phyloP scores from a whole-genome alignment of 306 rosid species.

The Vicia faba region DNA sequence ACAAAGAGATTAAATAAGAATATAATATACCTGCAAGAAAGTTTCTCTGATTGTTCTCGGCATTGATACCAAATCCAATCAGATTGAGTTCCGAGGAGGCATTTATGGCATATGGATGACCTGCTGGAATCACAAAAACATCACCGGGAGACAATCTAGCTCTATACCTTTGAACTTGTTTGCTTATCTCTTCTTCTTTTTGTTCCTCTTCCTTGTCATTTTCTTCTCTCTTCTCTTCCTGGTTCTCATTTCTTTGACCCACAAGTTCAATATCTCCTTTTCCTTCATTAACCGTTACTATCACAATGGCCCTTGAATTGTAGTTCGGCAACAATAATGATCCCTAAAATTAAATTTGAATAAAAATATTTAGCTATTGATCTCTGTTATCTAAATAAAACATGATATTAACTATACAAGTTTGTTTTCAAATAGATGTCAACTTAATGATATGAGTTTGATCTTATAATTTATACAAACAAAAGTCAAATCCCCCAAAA shows the following conservation, averaged over 20 bases:
- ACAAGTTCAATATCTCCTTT: conserved; percentile 30
- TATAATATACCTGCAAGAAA: conserved; percentile 50
- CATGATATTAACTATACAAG: no score
- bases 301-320: conserved; percentile 28
- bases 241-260: not conserved
- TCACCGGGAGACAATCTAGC: no score
- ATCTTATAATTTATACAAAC: no score
- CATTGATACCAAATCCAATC: conserved; percentile 44
- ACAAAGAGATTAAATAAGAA: no score
- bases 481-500: no score
- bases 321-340: conserved; percentile 32
- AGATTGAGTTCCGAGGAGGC: conserved; percentile 38
- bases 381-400: not conserved
- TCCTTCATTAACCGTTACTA: conserved; percentile 27
- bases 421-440: no score
- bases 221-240: not conserved
- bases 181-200: not conserved
- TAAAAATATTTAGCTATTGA: no score
- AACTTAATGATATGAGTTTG: no score
- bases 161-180: conserved; percentile 9
- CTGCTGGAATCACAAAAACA: conserved; percentile 40
- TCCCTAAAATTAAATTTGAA: conserved; percentile 32
- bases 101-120: conserved; percentile 39
- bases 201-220: not conserved
- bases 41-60: conserved; percentile 42